phyloP scores from a whole-genome alignment of 2,329 filamentous ascomycete species.

The Exophiala aquamarina region DNA sequence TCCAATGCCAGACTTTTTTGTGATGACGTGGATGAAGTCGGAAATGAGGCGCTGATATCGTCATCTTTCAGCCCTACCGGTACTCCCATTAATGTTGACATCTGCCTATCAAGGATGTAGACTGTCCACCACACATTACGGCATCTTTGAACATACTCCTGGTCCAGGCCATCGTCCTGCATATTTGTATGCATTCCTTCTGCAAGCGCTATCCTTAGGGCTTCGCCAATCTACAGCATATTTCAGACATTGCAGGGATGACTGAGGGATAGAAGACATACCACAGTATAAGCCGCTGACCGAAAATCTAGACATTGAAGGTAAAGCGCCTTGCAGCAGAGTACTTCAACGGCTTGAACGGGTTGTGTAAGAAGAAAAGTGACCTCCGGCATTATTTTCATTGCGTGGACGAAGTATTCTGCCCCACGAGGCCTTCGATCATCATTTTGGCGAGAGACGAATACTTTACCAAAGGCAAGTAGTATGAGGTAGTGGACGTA shows the following conservation, averaged over 20 bases:
- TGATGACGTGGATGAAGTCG: slow-evolving; percentile 41
- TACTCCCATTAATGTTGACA: slow-evolving; percentile 55
- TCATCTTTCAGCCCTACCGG: slow-evolving; percentile 52
- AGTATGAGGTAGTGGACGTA: slow-evolving; percentile 56
- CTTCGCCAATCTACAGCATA: slow-evolving; percentile 57
- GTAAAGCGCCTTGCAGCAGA: slow-evolving; percentile 55
- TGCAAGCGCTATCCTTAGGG: slow-evolving; percentile 50
- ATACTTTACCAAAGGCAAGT: slow-evolving; percentile 57
- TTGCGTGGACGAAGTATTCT: slow-evolving; percentile 48
- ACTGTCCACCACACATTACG: slow-evolving; percentile 57
- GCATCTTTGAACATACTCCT: slow-evolving; percentile 45
- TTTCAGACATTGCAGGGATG: background rate
- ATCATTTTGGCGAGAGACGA: slow-evolving; percentile 42
- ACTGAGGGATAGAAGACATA: slow-evolving; percentile 31
- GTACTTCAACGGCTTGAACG: slow-evolving; percentile 48
- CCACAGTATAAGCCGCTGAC: slow-evolving; percentile 47
- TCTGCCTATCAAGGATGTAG: slow-evolving; percentile 54
- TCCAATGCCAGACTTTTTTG: slow-evolving; percentile 42
- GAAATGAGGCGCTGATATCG: slow-evolving; percentile 50
- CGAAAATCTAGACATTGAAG: slow-evolving; percentile 53
- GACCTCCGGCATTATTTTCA: slow-evolving; percentile 46
- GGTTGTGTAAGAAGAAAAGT: slow-evolving; percentile 44
- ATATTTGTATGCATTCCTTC: slow-evolving; percentile 57
- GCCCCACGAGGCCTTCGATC: slow-evolving; percentile 46
- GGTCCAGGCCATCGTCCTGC: slow-evolving; percentile 43